Evolutionary conservation across 2,329 filamentous ascomycete genomes (phyloP).

Genomic region (Fusarium proliferatum): DNA sequence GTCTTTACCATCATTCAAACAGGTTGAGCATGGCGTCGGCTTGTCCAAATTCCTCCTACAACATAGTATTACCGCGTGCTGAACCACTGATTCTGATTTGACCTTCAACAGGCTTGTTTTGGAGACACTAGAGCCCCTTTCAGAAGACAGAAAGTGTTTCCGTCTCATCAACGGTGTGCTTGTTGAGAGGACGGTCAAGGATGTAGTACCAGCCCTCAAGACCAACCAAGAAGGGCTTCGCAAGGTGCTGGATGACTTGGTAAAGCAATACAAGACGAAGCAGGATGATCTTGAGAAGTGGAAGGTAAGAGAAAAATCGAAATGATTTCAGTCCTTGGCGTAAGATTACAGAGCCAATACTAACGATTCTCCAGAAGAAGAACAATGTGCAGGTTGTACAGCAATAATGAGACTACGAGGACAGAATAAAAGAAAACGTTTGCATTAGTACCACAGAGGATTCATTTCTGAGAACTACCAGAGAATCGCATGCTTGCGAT

Average conservation of each 20-base stretch:
- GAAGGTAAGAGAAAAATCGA: constrained; percentile 74
- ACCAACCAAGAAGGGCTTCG: constrained; percentile 95
- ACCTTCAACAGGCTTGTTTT: constrained; percentile 79
- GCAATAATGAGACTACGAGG: constrained; percentile 59
- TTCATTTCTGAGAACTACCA: neutral
- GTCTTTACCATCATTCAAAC: neutral
- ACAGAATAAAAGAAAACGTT: constrained; percentile 31
- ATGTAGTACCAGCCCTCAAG: constrained; percentile 89
- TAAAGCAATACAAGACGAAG: constrained; percentile 96
- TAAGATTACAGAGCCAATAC: neutral
- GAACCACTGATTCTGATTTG: constrained; percentile 51
- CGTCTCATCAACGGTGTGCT: constrained; percentile 98
- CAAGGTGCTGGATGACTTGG: constrained; percentile 91
- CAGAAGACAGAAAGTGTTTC: constrained; percentile 93
- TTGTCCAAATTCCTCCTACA: constrained; percentile 12
- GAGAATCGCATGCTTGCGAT: neutral
- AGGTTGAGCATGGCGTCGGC: constrained; percentile 29
- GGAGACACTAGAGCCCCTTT: constrained; percentile 86
- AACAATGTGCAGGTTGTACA: constrained; percentile 90
- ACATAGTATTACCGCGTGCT: constrained; percentile 36
- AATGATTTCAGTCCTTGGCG: neutral
- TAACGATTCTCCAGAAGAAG: constrained; percentile 72
- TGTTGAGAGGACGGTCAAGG: constrained; percentile 91
- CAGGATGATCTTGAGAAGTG: constrained; percentile 96
- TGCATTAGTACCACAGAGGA: neutral